phyloP scores from a whole-genome alignment of 208 protist genomes.

The Trypanosoma mega region DNA sequence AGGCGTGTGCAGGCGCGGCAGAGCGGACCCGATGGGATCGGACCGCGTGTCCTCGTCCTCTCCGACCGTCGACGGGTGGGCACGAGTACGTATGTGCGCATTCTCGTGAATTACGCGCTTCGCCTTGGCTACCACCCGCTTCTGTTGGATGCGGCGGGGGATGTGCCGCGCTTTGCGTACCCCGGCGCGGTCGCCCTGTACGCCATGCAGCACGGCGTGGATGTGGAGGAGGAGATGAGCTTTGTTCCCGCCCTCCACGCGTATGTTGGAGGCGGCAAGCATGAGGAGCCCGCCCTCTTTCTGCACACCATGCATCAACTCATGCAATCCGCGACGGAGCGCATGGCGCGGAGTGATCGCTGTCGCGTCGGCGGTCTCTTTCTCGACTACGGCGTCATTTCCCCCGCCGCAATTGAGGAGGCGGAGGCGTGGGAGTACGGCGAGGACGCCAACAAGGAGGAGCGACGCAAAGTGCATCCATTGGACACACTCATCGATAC shows the following conservation, averaged over 20 bases:
- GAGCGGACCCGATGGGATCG: slow-evolving; percentile 26
- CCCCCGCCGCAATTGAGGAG: slow-evolving; percentile 22
- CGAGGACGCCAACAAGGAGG: slow-evolving; percentile 12
- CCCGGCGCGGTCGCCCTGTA: slow-evolving; percentile 44
- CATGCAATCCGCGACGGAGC: slow-evolving; percentile 29
- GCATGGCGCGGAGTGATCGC: slow-evolving; percentile 53
- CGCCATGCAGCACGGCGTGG: slow-evolving; percentile 50
- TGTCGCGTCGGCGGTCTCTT: slow-evolving; percentile 71
- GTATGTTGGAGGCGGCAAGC: slow-evolving; percentile 26
- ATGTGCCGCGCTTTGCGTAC: slow-evolving; percentile 41
- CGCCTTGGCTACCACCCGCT: slow-evolving; percentile 69
- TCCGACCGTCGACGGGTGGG: slow-evolving; percentile 45
- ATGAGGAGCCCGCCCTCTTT: slow-evolving; percentile 40
- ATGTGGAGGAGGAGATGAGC: slow-evolving; percentile 57
- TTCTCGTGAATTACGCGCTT: slow-evolving; percentile 52
- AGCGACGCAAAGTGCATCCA: slow-evolving; percentile 29
- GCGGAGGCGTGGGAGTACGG: slow-evolving; percentile 36
- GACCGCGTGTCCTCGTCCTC: slow-evolving; percentile 63
- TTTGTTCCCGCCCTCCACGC: slow-evolving; percentile 50
- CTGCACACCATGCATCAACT: slow-evolving; percentile 38
- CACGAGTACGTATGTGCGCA: slow-evolving; percentile 47
- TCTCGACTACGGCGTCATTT: slow-evolving; percentile 63
- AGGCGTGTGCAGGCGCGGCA: slow-evolving; percentile 37
- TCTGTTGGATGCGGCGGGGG: slow-evolving; percentile 44
- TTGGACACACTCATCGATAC: slow-evolving; percentile 57